Evolutionary conservation across 192 early-diverging fungal species (phyloP), one percentile per base, ranked within the genome.

Genomic region (Backusella macrospora): DNA sequence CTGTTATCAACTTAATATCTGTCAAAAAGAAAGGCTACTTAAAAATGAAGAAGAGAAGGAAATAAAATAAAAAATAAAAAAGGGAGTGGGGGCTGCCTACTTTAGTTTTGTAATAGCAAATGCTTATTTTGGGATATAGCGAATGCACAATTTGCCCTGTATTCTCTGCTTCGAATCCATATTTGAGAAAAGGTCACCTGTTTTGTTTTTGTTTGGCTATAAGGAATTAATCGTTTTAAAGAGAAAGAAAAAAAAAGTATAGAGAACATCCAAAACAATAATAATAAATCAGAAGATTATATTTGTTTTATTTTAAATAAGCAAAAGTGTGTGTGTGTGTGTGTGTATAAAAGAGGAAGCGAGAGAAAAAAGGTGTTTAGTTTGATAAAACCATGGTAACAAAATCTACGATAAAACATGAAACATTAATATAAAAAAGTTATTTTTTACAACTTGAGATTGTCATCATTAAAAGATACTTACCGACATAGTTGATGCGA

Each of bases 401-500:
- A 76, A 80, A 80, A 40, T 80, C 78, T 80, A 68, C 6, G 65
- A 38, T 10, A 65, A 72, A 44, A 71, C 7, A 63, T 40, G n/a
- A 69, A 43, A 39, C 3, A 26, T 26, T 18, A 59, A 59, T 26
- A 59, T 23, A 10, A 15, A 49, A 18, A 26, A 65, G 39, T 49
- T 40, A 38, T 49, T 18, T 18, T 18, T 4, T n/a, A n/a, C n/a
- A n/a, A n/a, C 34, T 48, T n/a, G 43, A n/a, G 16, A 67, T 18
- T 37, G 9, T 15, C 12, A 63, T 62, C 6, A 39, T 38, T 4
- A 70, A 47, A 37, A 0, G 12, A n/a, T 37, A 72, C 80, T 80
- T 77, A 87, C 87, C 91, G 72, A 92, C 92, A 81, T 95, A 95
- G 81, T 92, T 89, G 67, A 95, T 91, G 73, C 90, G 90, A 39